phyloP scores from a whole-genome alignment of 768 basidiomycete genomes.

The Trametes cubensis region DNA sequence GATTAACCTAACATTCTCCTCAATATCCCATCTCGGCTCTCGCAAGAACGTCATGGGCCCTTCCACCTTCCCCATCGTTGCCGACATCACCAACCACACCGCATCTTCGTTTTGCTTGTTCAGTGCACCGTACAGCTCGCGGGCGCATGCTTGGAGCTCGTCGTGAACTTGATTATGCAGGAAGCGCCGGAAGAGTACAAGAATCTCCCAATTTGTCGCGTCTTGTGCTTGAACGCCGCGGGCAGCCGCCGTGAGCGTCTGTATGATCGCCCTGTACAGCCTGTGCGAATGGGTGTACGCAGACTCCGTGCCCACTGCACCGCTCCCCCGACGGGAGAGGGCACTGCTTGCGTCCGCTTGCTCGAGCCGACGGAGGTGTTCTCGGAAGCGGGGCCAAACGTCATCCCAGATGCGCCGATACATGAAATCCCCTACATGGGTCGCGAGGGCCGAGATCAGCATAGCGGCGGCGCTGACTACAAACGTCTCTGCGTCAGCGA shows the following conservation, averaged over 20 bases:
- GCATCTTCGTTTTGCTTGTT: conserved; percentile 70
- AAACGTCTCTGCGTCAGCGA: conserved; percentile 72
- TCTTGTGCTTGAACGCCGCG: conserved; percentile 73
- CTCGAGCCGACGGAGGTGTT: conserved; percentile 61
- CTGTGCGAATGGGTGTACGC: conserved; percentile 83
- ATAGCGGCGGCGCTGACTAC: conserved; percentile 78
- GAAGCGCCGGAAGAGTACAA: conserved; percentile 76
- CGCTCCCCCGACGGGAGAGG: conserved; percentile 55
- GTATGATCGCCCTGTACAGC: conserved; percentile 74
- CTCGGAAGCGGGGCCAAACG: conserved; percentile 83
- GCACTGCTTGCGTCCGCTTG: conserved; percentile 68
- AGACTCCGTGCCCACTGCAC: conserved; percentile 62
- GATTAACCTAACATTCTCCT: conserved; percentile 37
- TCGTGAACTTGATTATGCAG: conserved; percentile 65
- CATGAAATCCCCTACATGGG: conserved; percentile 84
- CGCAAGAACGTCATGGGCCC: conserved; percentile 52
- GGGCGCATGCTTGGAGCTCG: conserved; percentile 72
- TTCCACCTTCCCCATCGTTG: conserved; percentile 50
- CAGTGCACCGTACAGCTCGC: conserved; percentile 64
- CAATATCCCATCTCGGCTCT: conserved; percentile 66
- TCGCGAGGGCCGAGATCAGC: conserved; percentile 72
- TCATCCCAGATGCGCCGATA: conserved; percentile 84
- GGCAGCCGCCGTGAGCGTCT: conserved; percentile 70
- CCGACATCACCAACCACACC: conserved; percentile 77
- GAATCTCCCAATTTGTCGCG: conserved; percentile 76